These are phyloP conservation scores for Fagopyrum tataricum DNA, from an alignment of 148 eudicot species.

Conservation along the genomic window DNA sequence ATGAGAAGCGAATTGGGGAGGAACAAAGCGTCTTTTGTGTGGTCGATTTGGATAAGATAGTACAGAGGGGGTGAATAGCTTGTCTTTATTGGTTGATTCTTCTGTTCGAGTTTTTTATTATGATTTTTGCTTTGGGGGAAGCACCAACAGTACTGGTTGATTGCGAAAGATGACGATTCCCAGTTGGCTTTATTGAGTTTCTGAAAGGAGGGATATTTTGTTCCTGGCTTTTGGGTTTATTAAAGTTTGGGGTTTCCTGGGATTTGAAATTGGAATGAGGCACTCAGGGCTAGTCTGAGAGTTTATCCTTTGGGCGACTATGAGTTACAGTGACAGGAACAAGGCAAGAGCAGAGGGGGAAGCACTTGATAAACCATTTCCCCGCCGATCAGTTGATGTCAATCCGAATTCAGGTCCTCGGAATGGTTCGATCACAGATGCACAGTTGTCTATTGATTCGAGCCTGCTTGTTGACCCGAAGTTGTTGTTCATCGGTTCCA, in stretches of 20 bases:
- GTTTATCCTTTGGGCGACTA: slow-evolving; percentile 19
- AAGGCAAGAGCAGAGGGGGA: slow-evolving; percentile 23
- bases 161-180: slow-evolving; percentile 11
- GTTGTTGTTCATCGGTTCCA: slow-evolving; percentile 60
- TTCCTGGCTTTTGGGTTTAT: background rate
- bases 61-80: background rate
- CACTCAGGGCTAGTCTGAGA: slow-evolving; percentile 32
- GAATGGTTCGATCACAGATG: slow-evolving; percentile 38
- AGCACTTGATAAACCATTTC: slow-evolving; percentile 17
- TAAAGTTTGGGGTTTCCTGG: background rate
- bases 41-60: slow-evolving; percentile 19
- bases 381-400: slow-evolving; percentile 15
- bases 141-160: slow-evolving; percentile 11
- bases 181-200: slow-evolving; percentile 15
- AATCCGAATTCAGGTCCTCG: slow-evolving; percentile 22
- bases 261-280: slow-evolving; percentile 24
- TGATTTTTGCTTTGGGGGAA: slow-evolving; percentile 5
- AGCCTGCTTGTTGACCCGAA: slow-evolving; percentile 71
- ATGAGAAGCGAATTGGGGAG: background rate
- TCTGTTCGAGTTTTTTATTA: slow-evolving; percentile 8
- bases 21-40: slow-evolving; percentile 5
- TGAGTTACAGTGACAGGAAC: slow-evolving; percentile 42
- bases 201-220: slow-evolving; percentile 16
- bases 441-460: slow-evolving; percentile 53
- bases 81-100: slow-evolving; percentile 16